Base-by-base conservation (phyloP, 768 basidiomycete genomes). In the Pholiota conissans region DNA sequence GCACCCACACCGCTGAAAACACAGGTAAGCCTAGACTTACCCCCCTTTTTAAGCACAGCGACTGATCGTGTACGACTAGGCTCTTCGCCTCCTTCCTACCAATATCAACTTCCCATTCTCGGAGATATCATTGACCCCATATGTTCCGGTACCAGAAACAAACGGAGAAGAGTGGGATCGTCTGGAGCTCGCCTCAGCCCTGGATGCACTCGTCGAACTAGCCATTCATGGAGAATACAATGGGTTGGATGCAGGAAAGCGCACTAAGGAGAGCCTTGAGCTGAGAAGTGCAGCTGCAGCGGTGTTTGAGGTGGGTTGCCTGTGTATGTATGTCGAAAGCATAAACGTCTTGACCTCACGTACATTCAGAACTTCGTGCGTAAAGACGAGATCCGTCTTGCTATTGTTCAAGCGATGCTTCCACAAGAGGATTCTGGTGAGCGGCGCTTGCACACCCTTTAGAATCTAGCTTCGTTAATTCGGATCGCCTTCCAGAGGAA, bases 91-190 rank as follows among this genome's bases (percentile, higher is more conserved):
- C 11, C 76, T 82, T 28, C 78, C 78, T 10, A 62, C 73, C 20
- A 81, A 77, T 61, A 65, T 75, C 65, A 84, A 75, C 64, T 89
- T 82, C 65, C 87, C 84, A 48, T 72, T 98, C 63, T 77, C 86
- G 49, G 74, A 86, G 61, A 71, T 95, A 66, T 76, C 84, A 62
- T 68, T 90, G 58, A 86, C 89, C 55, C 84, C 89, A 60, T 86
- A 91, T 69, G 78, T 89, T 73, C 83, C 91, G 65, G 84, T 89
- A 40, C 84, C 91, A 57, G 85, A 92, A 71, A 82, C 95, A 54
- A 83, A 91, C 59, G 93, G 93, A 7, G 94, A 96, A 72, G 93
- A 96, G 67, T 94, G 92, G 92, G 92, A 95, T 69, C 82, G 94
- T 20, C 70, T 96, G 22, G 90, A 94, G 58, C 79, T 85, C 3